Evolutionary conservation across 257 asterid species (phyloP).

Genomic region (Echium plantagineum): DNA sequence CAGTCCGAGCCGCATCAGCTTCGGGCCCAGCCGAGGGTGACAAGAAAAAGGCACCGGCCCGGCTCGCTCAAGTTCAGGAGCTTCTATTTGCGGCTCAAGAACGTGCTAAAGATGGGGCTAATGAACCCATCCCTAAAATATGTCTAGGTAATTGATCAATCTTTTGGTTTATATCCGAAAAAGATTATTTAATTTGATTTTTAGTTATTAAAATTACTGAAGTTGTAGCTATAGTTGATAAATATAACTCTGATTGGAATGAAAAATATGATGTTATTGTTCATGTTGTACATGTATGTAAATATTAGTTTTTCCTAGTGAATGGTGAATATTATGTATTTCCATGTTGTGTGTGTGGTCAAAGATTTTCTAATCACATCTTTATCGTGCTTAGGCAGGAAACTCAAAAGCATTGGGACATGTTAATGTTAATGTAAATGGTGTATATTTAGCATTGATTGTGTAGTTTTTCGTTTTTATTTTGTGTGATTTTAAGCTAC

Average conservation of each 20-base stretch:
- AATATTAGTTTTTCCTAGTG: no score
- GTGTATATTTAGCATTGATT: no score
- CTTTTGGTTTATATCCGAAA: background rate
- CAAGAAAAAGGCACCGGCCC: conserved; percentile 54
- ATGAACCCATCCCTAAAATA: conserved; percentile 65
- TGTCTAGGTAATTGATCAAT: conserved; percentile 37
- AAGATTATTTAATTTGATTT: conserved; percentile 5
- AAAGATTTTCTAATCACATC: no score
- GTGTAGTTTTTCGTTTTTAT: background rate
- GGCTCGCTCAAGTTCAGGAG: conserved; percentile 64
- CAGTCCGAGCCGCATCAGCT: conserved; percentile 32
- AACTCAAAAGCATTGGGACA: no score
- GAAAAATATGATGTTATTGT: background rate
- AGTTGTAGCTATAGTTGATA: no score
- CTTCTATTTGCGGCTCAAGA: conserved; percentile 64
- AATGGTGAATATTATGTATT: no score
- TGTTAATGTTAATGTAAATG: no score
- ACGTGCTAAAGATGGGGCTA: conserved; percentile 58
- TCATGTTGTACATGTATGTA: background rate
- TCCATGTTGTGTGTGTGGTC: no score
- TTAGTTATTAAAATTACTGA: no score
- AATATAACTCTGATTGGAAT: no score
- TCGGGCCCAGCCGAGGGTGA: conserved; percentile 26
- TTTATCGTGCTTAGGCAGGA: no score
- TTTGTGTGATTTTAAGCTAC: no score